phyloP scores from a whole-genome alignment of 2,329 filamentous ascomycete species.

The Teratosphaeria epicoccoides region DNA sequence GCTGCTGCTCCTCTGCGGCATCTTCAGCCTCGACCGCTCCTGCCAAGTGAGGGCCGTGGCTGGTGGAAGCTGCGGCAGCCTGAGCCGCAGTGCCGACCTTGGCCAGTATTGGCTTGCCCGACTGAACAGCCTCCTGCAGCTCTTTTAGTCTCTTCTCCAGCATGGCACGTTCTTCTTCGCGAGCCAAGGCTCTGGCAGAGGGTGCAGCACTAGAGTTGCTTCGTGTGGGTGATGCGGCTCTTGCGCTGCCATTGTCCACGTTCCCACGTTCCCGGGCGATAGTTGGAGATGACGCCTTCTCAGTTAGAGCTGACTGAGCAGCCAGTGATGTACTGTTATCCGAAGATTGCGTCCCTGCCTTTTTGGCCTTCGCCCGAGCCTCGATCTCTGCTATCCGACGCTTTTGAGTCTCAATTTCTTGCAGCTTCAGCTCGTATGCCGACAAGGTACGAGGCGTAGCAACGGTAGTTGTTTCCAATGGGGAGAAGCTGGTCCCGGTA shows the following conservation, averaged over 20 bases:
- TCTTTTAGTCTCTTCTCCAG: background rate
- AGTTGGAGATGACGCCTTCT: background rate
- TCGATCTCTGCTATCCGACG: constrained; percentile 28
- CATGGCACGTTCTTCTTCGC: constrained; percentile 1
- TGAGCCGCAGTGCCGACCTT: background rate
- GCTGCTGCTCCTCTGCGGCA: background rate
- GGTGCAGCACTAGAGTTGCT: background rate
- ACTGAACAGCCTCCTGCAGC: background rate
- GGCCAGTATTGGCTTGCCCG: background rate
- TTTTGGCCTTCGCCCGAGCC: background rate
- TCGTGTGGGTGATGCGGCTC: background rate
- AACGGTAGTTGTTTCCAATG: background rate
- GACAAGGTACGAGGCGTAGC: background rate
- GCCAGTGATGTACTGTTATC: background rate
- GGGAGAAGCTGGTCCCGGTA: background rate
- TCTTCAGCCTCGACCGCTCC: background rate
- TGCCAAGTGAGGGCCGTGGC: background rate
- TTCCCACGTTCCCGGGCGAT: background rate
- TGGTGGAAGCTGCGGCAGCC: background rate
- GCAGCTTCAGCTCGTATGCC: constrained; percentile 1
- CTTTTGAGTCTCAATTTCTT: constrained; percentile 2
- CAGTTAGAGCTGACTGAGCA: background rate
- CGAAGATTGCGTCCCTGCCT: background rate
- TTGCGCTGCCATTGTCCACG: background rate
- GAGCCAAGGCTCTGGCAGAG: background rate